These are phyloP conservation scores for Bacidia gigantensis DNA, from an alignment of 495 filamentous ascomycete species.

Conservation along the genomic window DNA sequence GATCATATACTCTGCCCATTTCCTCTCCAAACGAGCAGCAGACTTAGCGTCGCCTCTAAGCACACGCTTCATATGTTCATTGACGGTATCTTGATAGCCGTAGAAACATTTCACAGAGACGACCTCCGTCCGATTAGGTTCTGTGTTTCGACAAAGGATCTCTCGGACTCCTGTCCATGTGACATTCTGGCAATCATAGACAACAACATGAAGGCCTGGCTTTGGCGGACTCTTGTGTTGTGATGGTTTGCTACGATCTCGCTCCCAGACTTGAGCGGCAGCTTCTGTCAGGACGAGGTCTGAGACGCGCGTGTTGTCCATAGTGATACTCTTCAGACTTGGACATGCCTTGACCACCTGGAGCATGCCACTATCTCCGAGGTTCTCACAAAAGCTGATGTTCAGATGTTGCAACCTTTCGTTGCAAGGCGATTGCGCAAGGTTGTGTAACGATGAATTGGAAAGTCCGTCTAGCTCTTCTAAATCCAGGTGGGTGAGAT, in stretches of 20 bases:
- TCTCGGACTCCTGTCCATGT: conserved; percentile 90
- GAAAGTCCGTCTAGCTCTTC: conserved; percentile 73
- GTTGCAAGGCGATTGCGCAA: conserved; percentile 64
- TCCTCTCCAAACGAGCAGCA: conserved; percentile 63
- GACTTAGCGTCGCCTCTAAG: conserved; percentile 55
- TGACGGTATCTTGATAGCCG: conserved; percentile 85
- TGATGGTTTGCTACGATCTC: conserved; percentile 36
- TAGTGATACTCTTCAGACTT: conserved; percentile 54
- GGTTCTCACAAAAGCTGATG: conserved; percentile 74
- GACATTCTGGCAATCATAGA: conserved; percentile 80
- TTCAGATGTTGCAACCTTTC: conserved; percentile 61
- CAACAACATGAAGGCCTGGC: conserved; percentile 60
- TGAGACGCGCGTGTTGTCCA: conserved; percentile 89
- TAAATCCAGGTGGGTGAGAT: conserved; percentile 74
- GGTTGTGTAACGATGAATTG: conserved; percentile 53
- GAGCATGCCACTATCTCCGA: conserved; percentile 77
- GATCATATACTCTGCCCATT: conserved; percentile 94
- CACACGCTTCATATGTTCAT: conserved; percentile 80
- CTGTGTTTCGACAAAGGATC: conserved; percentile 70
- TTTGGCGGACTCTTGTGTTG: conserved; percentile 26
- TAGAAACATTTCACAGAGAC: conserved; percentile 87
- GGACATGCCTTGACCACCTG: conserved; percentile 65
- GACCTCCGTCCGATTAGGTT: conserved; percentile 44
- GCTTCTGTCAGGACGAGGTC: conserved; percentile 84
- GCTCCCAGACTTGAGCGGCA: conserved; percentile 54